These are phyloP conservation scores for Tulasnella calospora DNA, from an alignment of 768 basidiomycete genomes.

Conservation along the genomic window DNA sequence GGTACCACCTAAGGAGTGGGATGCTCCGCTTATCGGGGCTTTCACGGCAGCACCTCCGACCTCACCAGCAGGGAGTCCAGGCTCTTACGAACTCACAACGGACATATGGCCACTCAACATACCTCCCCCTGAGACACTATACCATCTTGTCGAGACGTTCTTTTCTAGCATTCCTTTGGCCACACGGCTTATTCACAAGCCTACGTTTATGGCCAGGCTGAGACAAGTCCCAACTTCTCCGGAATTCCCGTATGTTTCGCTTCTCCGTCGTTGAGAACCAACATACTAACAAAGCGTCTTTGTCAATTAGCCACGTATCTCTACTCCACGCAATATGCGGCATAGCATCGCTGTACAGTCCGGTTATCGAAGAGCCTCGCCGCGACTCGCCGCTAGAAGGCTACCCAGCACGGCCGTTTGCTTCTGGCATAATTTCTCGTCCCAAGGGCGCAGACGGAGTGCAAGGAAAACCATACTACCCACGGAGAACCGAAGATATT, in stretches of 20 bases:
- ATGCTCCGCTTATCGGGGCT: not conserved
- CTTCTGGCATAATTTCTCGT: not conserved
- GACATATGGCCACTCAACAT: slow-evolving; percentile 18
- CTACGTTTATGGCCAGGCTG: slow-evolving; percentile 23
- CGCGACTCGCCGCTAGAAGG: slow-evolving; percentile 1
- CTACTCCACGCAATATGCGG: slow-evolving; percentile 27
- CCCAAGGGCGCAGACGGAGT: not conserved
- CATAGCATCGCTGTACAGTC: slow-evolving; percentile 24
- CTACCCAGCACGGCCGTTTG: not conserved
- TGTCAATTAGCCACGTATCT: not conserved
- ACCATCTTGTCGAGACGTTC: slow-evolving; percentile 26
- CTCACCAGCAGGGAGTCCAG: not conserved
- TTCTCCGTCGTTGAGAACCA: not conserved
- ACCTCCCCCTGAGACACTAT: slow-evolving; percentile 19
- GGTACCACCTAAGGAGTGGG: not conserved
- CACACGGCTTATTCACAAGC: slow-evolving; percentile 20
- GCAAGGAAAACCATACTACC: not conserved
- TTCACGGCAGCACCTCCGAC: not conserved
- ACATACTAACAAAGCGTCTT: no score
- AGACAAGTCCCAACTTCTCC: slow-evolving; percentile 12
- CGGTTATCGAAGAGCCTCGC: slow-evolving; percentile 5
- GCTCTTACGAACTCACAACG: not conserved
- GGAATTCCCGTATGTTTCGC: slow-evolving; percentile 11
- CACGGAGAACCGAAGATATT: slow-evolving; percentile 2
- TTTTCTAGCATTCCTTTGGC: slow-evolving; percentile 22